Base-by-base conservation (phyloP, 2,329 filamentous ascomycete species). In the Fusarium chaquense region DNA sequence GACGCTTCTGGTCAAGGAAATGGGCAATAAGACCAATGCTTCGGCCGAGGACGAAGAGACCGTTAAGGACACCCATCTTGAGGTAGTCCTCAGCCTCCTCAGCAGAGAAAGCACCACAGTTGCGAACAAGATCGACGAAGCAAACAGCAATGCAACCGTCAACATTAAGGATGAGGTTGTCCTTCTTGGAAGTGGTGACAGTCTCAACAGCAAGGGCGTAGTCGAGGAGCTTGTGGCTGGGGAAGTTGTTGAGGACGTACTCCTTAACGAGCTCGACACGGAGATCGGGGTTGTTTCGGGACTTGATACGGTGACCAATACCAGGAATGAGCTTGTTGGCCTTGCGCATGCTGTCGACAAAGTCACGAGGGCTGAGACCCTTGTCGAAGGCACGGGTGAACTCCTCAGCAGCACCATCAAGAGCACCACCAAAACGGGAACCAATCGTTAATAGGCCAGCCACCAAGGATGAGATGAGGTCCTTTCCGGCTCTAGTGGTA, bases 311-410 rank as follows among this genome's bases (percentile, higher is more conserved):
- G 89, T 99, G 96, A 76, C 96, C 96, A 77, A 99, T 99, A 87
- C 96, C 96, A 71, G 96, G 96, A 76, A 99, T 98, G 76, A 99
- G 94, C 89, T 98, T 99, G 91, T 99, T 99, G 85, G 96, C 93
- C 88, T 98, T 99, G 83, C 96, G 91, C 95, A 98, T 98, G 76
- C 87, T 93, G 86, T 99, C 96, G 73, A 99, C 96, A 77, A 99
- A 99, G 84, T 99, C 96, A 88, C 96, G 94, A 66, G 96, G 96
- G 86, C 92, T 97, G 74, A 98, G 91, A 78, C 94, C 94, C 90
- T 97, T 98, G 88, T 99, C 96, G 76, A 95, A 97, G 63, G 96
- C 96, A 84, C 94, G 94, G 82, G 93, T 94, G 87, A 99, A 99
- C 87, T 99, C 96, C 84, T 98, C 95, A 43, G 96, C 96, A 68